These are phyloP conservation scores for Coemansia sp. DNA, from an alignment of 192 early-diverging fungal species.

Conservation along the genomic window DNA sequence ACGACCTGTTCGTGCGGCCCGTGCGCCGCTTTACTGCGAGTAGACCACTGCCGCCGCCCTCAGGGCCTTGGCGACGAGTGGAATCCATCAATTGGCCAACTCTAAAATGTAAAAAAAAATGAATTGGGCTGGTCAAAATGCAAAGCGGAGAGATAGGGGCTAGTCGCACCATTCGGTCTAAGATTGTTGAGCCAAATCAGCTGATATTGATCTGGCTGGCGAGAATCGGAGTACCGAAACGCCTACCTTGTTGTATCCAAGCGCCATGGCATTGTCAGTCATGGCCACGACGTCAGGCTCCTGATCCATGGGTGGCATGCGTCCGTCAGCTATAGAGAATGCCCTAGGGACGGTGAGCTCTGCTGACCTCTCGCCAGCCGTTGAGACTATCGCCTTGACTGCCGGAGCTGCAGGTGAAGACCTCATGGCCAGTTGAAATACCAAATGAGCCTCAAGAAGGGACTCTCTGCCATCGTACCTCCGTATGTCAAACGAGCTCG, in stretches of 20 bases:
- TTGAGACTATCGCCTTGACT: neutral
- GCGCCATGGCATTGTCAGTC: constrained; percentile 5
- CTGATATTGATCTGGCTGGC: neutral
- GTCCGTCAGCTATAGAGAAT: neutral
- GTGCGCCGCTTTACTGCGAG: constrained; percentile 4
- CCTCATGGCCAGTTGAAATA: neutral
- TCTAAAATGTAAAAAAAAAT: neutral
- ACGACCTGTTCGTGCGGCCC: constrained; percentile 23
- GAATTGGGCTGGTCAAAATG: neutral
- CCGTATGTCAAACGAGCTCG: neutral
- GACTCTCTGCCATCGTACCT: neutral
- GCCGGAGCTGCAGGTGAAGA: neutral
- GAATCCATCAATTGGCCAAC: neutral
- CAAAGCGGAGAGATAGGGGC: neutral
- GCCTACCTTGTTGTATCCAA: neutral
- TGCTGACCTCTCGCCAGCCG: neutral
- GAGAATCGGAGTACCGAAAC: neutral
- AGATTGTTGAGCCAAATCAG: neutral
- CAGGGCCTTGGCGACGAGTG: neutral
- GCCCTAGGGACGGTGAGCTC: neutral
- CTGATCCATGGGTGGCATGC: neutral
- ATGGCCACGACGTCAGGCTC: constrained; percentile 1
- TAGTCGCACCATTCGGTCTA: neutral
- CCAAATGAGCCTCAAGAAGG: neutral
- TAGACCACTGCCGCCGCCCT: constrained; percentile 1